Evolutionary conservation across 2,329 filamentous ascomycete genomes (phyloP), one percentile per base, ranked within the genome.

Genomic region (Fusarium sambucinum): DNA sequence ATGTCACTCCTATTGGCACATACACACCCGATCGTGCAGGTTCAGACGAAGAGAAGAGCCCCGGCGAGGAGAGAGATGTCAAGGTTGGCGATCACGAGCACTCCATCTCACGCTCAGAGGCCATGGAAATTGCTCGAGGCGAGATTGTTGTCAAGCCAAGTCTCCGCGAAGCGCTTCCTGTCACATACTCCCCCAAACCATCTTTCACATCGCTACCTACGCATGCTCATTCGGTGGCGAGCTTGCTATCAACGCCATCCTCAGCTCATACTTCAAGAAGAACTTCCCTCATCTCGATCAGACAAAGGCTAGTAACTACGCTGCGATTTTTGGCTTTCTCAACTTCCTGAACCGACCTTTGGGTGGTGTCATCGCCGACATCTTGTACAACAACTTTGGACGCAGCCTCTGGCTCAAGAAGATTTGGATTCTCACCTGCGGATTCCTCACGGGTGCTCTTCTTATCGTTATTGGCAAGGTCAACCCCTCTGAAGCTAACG

Each of bases 321-420:
- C 90, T 16, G 77, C 91, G 68, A 92, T 92, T 83, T 93, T 92
- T 76, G 91, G 90, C 27, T 89, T 93, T 55, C 84, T 93, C 69
- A 93, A 93, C 81, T 79, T 92, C 54, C 76, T 89, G 55, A 89
- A 87, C 38, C 84, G 91, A 2, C 90, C 91, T 0, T 77, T 90
- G 0, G 90, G 91, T 47, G 91, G 91, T 50, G 80, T 85, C 21
- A 68, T 86, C 23, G 79, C 83, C 11, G 87, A 89, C 71, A 32
- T 82, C 3, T 74, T 87, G 7, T 87, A 86, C 77, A 79, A 77
- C 62, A 58, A 62, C 32, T 75, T 73, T 63, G 68, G 78, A 48
- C 73, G 71, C n/a, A 77, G 67, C 41, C 75, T 80, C 6, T 79
- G 77, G 75, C 67, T 74, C 32, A 79, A 79, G 67, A 79, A 78